Evolutionary conservation across 805 yeast species (phyloP).

Genomic region (Wickerhamomyces hampshirensis): DNA sequence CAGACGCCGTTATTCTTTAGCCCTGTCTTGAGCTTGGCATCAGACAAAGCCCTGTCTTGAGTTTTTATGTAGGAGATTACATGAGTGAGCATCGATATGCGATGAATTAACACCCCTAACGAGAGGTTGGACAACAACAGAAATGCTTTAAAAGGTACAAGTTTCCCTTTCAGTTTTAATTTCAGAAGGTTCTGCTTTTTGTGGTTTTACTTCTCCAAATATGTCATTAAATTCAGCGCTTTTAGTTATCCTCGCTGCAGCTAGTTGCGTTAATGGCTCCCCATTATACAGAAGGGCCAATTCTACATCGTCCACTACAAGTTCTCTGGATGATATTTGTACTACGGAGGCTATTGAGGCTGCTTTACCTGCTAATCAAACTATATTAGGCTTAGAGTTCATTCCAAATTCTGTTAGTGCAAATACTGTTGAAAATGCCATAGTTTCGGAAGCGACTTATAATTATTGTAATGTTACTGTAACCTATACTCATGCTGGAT

Average conservation of each 20-base stretch:
- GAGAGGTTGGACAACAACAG: no score
- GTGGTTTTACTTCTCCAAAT: no score
- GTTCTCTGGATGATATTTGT: not conserved
- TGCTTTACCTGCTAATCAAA: conserved; percentile 2
- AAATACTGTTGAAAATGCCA: not conserved
- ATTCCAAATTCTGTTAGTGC: conserved; percentile 1
- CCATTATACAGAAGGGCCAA: not conserved
- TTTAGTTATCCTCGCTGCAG: not conserved
- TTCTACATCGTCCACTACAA: not conserved
- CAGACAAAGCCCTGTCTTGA: no score
- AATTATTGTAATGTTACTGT: conserved; percentile 2
- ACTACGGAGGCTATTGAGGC: not conserved
- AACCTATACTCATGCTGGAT: conserved; percentile 1
- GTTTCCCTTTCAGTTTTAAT: no score
- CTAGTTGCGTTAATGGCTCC: not conserved
- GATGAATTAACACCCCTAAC: no score
- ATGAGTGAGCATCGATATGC: no score
- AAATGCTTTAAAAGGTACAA: no score
- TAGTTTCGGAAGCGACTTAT: not conserved
- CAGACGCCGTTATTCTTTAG: no score
- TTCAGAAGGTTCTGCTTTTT: no score
- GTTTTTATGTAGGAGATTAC: no score
- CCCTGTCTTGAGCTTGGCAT: no score
- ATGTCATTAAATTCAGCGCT: not conserved
- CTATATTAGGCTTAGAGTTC: conserved; percentile 1